Evolutionary conservation across 2,329 filamentous ascomycete genomes (phyloP), one percentile per base, ranked within the genome.

Genomic region (Fusarium multiceps): DNA sequence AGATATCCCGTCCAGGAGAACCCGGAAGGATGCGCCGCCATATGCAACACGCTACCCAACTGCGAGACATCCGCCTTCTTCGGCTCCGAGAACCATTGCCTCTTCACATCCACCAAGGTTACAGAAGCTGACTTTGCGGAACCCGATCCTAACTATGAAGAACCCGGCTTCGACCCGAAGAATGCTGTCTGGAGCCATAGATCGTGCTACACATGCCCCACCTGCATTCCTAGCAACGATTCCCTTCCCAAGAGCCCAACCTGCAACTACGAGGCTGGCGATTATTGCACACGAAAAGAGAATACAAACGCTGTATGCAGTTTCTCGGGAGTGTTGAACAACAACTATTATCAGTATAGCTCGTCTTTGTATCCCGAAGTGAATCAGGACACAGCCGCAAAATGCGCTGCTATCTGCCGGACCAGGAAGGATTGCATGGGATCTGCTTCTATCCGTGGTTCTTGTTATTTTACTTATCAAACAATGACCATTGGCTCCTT

Each of bases 51-150:
- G 1, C 51, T 67, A 0, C 23, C 37, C 6, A 37, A 32, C 13
- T 67, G 64, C 21, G 42, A 62, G n/a, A 53, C 64, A 4, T 50
- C 51, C 11, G 56, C 32, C 2, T 67, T 46, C 25, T 66, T 42
- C 12, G 3, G 8, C 4, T 21, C 25, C 16, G 57, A 62, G n/a
- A 67, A 67, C 37, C 49, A 49, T n/a, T 67, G 64, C 16, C 23
- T 56, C 21, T 66, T 66, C 3, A 62, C 55, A 4, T 9, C 45
- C 3, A 41, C 55, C 2, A 67, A 32, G 30, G 37, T 57, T 4
- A 30, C 14, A 3, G 8, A 12, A 3, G 21, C 20, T 4, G 51
- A 59, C 13, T 55, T 47, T 30, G 18, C 27, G 7, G 30, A 25
- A 1, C 25, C 51, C 8, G 16, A 32, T 27, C 49, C n/a, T 4